Conservation (phyloP, 148 eudicot species). For the Persicaria tinctoria region DNA sequence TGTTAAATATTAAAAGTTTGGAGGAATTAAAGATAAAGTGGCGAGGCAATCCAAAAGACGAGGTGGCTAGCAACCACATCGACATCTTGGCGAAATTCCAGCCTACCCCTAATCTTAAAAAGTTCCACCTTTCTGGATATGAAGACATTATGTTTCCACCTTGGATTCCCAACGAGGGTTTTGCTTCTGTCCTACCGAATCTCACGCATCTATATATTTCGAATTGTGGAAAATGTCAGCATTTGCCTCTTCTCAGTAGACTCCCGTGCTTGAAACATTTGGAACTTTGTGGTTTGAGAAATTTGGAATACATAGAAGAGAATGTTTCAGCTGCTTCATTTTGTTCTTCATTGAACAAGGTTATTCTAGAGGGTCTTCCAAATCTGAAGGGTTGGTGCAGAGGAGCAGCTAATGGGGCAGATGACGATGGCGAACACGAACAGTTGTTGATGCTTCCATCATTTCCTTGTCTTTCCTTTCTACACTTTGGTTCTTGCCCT, state of each 20-base stretch:
- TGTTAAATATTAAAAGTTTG: background rate
- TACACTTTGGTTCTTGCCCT: background rate
- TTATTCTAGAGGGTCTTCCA: background rate
- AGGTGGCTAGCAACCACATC: background rate
- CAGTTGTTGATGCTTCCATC: background rate
- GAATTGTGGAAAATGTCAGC: background rate
- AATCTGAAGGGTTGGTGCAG: background rate
- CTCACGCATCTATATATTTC: background rate
- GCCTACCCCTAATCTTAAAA: background rate
- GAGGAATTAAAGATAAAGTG: background rate
- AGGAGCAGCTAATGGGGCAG: background rate
- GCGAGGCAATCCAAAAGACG: background rate
- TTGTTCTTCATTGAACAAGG: background rate
- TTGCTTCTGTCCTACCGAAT: background rate
- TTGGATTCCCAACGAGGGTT: background rate
- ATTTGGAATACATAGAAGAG: constrained; percentile 7
- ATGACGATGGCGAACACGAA: too few species aligned
- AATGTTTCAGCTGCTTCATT: background rate
- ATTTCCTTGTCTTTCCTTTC: background rate
- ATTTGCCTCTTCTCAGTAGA: background rate
- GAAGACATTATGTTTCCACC: background rate
- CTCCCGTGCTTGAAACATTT: background rate
- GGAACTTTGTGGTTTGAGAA: background rate
- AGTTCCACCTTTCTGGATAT: background rate
- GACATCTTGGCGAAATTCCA: background rate